Conservation (phyloP, 257 asterid species). For the Solanum tarapatanum region DNA sequence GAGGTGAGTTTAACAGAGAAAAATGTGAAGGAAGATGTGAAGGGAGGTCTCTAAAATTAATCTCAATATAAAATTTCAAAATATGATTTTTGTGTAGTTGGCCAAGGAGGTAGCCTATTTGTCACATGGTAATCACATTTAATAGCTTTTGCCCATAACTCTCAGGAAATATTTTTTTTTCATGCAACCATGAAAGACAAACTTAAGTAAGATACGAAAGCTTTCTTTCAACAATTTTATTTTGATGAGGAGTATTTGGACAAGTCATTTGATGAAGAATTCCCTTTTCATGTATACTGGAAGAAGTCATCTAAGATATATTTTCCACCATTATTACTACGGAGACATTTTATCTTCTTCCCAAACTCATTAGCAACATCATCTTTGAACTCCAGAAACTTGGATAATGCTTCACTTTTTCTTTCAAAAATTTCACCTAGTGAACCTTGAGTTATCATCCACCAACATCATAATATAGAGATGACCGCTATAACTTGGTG, state of each 20-base stretch:
- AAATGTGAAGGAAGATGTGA: background rate
- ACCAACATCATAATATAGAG: slow-evolving; percentile 10
- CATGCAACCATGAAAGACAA: background rate
- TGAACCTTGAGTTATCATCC: slow-evolving; percentile 8
- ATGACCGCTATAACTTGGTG: background rate
- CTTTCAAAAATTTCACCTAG: slow-evolving; percentile 4
- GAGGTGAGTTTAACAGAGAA: background rate
- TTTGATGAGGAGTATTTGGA: background rate
- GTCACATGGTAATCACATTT: slow-evolving; percentile 2
- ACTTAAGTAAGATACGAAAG: background rate
- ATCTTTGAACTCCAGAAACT: background rate
- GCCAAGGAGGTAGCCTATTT: slow-evolving; percentile 2
- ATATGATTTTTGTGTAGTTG: background rate
- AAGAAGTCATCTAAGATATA: background rate
- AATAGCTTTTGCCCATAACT: slow-evolving; percentile 3
- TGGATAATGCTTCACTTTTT: slow-evolving; percentile 1
- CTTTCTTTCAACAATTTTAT: background rate
- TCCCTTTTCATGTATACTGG: background rate
- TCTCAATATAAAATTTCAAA: background rate
- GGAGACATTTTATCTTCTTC: background rate
- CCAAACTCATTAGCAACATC: background rate
- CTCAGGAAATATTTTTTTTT: slow-evolving; percentile 4
- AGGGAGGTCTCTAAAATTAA: background rate
- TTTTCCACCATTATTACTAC: slow-evolving; percentile 7
- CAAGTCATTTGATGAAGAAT: background rate